These are phyloP conservation scores for Rachicladosporium sp. DNA, from an alignment of 2,329 filamentous ascomycete genomes.

Conservation along the genomic window DNA sequence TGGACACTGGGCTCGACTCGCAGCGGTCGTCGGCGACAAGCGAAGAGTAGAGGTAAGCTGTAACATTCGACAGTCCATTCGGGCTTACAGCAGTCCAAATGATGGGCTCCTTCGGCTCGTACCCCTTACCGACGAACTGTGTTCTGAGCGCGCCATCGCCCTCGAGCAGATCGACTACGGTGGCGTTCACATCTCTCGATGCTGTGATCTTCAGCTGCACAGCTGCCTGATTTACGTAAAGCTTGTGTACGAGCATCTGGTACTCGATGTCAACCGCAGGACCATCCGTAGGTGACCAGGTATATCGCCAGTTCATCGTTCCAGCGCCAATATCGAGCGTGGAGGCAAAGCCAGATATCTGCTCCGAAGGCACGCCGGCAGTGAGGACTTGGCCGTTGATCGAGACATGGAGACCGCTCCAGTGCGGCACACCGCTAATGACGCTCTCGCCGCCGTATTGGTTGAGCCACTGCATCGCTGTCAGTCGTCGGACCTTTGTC, in stretches of 20 bases:
- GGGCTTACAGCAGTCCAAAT: constrained; percentile 58
- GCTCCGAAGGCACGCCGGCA: constrained; percentile 45
- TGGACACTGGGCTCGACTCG: constrained; percentile 29
- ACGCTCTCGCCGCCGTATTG: constrained; percentile 60
- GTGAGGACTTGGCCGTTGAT: constrained; percentile 44
- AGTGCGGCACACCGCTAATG: constrained; percentile 60
- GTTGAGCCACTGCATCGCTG: constrained; percentile 40
- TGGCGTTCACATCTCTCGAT: constrained; percentile 40
- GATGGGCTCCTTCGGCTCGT: constrained; percentile 36
- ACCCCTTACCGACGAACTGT: constrained; percentile 44
- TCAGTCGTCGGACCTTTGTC: too few species aligned
- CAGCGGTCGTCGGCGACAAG: constrained; percentile 27
- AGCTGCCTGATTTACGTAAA: constrained; percentile 48
- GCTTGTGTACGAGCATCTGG: constrained; percentile 52
- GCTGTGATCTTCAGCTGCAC: constrained; percentile 49
- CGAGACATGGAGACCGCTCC: constrained; percentile 48
- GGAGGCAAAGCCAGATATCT: constrained; percentile 49
- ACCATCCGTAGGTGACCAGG: constrained; percentile 45
- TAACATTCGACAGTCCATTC: constrained; percentile 48
- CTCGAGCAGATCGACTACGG: constrained; percentile 55
- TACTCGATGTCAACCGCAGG: constrained; percentile 49
- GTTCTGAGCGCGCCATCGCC: constrained; percentile 56
- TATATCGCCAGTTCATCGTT: constrained; percentile 51
- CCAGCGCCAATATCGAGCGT: constrained; percentile 53
- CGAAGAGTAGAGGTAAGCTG: constrained; percentile 46